Conservation (phyloP, 1,284 basidiomycete genomes). For the Apiotrichum mycotoxinovorans region DNA sequence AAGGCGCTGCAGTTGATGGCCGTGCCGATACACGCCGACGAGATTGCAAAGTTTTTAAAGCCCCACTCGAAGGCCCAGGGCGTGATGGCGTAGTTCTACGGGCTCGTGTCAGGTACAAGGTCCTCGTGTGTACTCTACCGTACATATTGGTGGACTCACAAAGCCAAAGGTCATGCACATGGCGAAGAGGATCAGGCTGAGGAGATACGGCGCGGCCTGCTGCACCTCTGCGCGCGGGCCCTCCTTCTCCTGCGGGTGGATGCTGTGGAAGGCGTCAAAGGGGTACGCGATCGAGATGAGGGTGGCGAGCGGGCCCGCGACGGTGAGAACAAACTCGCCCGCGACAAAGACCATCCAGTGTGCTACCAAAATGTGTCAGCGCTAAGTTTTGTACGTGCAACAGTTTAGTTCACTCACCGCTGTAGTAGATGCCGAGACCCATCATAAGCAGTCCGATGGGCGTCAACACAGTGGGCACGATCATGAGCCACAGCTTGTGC, state of each 20-base stretch:
- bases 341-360: conserved; percentile 30
- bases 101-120: no score
- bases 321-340: conserved; percentile 22
- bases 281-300: conserved; percentile 21
- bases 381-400: no score
- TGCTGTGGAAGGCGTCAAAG: conserved; percentile 17
- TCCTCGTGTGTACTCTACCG: not conserved
- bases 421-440: conserved; percentile 23
- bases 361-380: not conserved
- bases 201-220: conserved; percentile 19
- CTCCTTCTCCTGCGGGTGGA: conserved; percentile 5
- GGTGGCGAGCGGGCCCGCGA: conserved; percentile 23
- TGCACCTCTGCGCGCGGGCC: conserved; percentile 18
- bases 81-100: conserved; percentile 22
- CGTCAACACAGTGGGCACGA: conserved; percentile 15
- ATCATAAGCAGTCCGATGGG: conserved; percentile 27
- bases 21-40: conserved; percentile 8
- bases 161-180: conserved; percentile 16
- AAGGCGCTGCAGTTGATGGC: conserved; percentile 12
- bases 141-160: not conserved
- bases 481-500: conserved; percentile 20
- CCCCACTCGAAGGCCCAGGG: conserved; percentile 24
- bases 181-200: conserved; percentile 19
- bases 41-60: conserved; percentile 20
- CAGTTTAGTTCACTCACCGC: no score